Base-by-base conservation (phyloP, 352 stramenopile species). In the Globisporangium okanoganense region DNA sequence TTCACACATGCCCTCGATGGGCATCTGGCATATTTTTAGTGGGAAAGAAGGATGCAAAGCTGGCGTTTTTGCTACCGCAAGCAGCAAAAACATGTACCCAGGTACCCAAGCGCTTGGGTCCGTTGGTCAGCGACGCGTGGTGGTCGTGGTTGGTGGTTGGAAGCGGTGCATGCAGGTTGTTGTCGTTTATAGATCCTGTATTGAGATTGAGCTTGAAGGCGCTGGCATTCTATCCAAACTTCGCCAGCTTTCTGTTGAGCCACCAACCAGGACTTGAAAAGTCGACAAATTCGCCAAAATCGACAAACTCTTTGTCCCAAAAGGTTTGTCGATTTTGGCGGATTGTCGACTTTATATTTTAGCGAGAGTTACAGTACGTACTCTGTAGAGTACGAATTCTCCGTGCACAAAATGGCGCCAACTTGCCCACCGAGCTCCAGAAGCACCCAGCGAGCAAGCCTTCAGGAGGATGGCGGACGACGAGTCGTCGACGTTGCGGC, bases 401-500 rank as follows among this genome's bases (percentile, higher is more conserved):
- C 0, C 16, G 18, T 7, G 29, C 3, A 6, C 29, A 33, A 5
- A 38, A 29, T 61, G 54, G 38, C 25, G 27, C 56, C 25, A 61
- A 41, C 38, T 18, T 13, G 38, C 13, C 20, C 14, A 35, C n/a
- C n/a, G 27, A 54, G 29, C 29, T 33, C 29, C 3, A 33, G 29
- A 38, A 53, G 25, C 22, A 18, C 13, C 44, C n/a, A n/a, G n/a
- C n/a, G n/a, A 29, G 8, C 43, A 22, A 27, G 13, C 20, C 44
- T 5, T 18, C 22, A 7, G 8, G 20, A 35, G 18, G 1, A 58
- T 44, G 57, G 56, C 48, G 33, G 66, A 62, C 50, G 59, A 62
- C 63, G 63, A 69, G 13, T 60, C 29, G 44, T 73, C 84, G 63
- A 90, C 83, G 67, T 65, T 92, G 64, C 75, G 79, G 20, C 92